phyloP scores from a whole-genome alignment of 2,329 filamentous ascomycete species.

The Fusarium incarnatum region DNA sequence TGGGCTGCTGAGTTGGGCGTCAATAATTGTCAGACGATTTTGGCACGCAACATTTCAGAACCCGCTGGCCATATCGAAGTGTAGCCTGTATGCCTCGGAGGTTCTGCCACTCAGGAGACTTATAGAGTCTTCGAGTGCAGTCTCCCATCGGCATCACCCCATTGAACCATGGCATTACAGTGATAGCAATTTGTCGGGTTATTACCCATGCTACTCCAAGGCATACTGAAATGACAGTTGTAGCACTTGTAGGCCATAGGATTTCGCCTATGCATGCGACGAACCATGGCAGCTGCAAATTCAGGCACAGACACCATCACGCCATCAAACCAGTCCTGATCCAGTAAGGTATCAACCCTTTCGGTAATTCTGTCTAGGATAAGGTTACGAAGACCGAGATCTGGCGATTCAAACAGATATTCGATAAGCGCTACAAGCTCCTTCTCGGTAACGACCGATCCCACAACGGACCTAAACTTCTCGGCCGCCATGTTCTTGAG shows the following conservation, averaged over 20 bases:
- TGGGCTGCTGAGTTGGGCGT: too few species aligned
- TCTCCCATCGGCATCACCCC: not conserved
- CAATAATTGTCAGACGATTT: too few species aligned
- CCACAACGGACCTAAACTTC: not conserved
- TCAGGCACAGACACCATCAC: not conserved
- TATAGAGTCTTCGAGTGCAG: not conserved
- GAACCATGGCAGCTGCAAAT: not conserved
- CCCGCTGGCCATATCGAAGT: too few species aligned
- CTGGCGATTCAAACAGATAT: not conserved
- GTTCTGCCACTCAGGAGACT: not conserved
- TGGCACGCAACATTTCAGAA: fast-evolving
- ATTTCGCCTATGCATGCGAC: not conserved
- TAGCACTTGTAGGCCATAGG: not conserved
- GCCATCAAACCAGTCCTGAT: not conserved
- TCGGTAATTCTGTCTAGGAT: not conserved
- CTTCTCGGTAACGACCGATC: not conserved
- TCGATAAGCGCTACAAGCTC: not conserved
- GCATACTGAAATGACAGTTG: not conserved
- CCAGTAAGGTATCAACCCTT: not conserved
- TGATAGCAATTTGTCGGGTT: not conserved
- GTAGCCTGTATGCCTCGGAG: too few species aligned
- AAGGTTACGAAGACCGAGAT: not conserved
- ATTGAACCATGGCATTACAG: not conserved
- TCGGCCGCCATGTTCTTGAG: not conserved
- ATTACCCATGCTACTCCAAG: not conserved